Evolutionary conservation across 257 asterid species (phyloP).

Genomic region (Agastache rugosa): DNA sequence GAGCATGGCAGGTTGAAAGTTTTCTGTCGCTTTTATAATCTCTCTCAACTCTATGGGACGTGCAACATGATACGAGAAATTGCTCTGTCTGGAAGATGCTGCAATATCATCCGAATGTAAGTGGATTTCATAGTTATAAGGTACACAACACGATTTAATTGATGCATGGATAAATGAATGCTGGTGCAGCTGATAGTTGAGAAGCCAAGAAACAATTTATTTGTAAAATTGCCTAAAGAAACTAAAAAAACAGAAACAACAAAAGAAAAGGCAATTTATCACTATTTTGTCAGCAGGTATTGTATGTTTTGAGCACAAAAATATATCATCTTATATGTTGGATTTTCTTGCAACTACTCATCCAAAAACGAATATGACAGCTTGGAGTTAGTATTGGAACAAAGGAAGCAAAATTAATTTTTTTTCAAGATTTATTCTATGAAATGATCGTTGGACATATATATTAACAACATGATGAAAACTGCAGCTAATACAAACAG

Average conservation of each 20-base stretch:
- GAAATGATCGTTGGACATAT: too few relatives aligned
- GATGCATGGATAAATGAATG: neutral
- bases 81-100: constrained; percentile 1
- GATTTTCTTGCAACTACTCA: neutral
- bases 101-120: neutral
- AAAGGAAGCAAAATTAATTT: neutral
- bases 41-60: constrained; percentile 25
- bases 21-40: constrained; percentile 26
- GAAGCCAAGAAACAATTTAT: too few relatives aligned
- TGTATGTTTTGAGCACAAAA: neutral
- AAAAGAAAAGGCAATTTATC: neutral
- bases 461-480: too few relatives aligned
- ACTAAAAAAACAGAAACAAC: too few relatives aligned
- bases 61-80: neutral
- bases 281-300: neutral
- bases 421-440: neutral
- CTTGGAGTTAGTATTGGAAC: neutral
- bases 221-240: too few relatives aligned
- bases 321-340: neutral
- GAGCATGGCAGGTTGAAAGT: neutral
- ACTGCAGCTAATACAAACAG: too few relatives aligned
- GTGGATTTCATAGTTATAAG: neutral
- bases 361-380: neutral
- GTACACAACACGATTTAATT: neutral
- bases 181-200: neutral